Evolutionary conservation across 192 early-diverging fungal species (phyloP).

Genomic region (Mortierella alpina): DNA sequence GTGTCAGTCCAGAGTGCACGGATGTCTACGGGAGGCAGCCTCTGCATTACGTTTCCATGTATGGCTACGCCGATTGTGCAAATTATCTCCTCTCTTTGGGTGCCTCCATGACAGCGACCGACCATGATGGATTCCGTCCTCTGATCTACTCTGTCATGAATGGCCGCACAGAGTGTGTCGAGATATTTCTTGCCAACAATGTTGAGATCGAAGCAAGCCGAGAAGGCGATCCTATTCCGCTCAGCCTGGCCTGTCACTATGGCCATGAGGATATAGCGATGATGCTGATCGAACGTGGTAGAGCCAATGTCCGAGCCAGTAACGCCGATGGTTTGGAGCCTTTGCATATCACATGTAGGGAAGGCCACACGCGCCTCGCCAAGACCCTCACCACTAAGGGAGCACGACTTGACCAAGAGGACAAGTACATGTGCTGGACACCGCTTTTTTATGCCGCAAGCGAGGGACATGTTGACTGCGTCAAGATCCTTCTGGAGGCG

Average conservation of each 20-base stretch:
- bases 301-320: conserved; percentile 70
- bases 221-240: conserved; percentile 73
- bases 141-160: conserved; percentile 88
- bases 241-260: conserved; percentile 90
- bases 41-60: conserved; percentile 95
- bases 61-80: conserved; percentile 82
- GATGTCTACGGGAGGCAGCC: conserved; percentile 93
- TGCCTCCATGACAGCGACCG: conserved; percentile 66
- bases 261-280: conserved; percentile 89
- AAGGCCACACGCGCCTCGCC: conserved; percentile 80
- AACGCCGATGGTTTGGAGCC: conserved; percentile 89
- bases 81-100: conserved; percentile 65
- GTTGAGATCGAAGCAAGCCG: conserved; percentile 71
- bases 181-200: conserved; percentile 75
- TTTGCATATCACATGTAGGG: conserved; percentile 88
- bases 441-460: conserved; percentile 94
- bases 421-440: conserved; percentile 96
- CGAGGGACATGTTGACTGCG: conserved; percentile 89
- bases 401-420: conserved; percentile 78
- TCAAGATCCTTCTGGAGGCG: conserved; percentile 81
- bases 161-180: conserved; percentile 80
- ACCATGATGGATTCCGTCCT: conserved; percentile 92
- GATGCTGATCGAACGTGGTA: conserved; percentile 77
- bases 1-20: conserved; percentile 61
- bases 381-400: conserved; percentile 78